These are phyloP conservation scores for Rhizopus delemar DNA, from an alignment of 371 early-diverging fungal genomes.

Conservation along the genomic window DNA sequence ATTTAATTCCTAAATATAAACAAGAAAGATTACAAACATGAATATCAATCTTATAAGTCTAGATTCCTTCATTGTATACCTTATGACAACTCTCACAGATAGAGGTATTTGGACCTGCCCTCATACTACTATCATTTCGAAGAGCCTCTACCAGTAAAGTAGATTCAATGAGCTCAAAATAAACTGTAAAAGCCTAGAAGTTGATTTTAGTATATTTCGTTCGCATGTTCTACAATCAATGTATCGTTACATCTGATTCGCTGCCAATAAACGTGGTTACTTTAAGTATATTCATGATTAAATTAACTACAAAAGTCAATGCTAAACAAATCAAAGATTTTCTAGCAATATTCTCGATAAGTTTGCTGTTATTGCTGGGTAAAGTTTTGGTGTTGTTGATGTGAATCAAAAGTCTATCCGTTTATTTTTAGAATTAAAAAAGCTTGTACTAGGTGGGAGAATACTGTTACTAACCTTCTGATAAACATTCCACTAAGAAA, in stretches of 20 bases:
- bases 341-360: conserved; percentile 40
- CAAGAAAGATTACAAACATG: neutral
- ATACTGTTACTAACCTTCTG: conserved; percentile 25
- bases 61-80: conserved; percentile 13
- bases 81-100: conserved; percentile 42
- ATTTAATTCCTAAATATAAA: conserved; percentile 16
- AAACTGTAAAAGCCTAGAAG: conserved; percentile 47
- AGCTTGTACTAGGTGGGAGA: neutral
- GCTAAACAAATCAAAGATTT: conserved; percentile 47
- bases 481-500: conserved; percentile 56
- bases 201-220: neutral
- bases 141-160: conserved; percentile 51
- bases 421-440: neutral
- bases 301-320: conserved; percentile 46
- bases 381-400: conserved; percentile 27
- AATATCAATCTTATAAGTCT: neutral
- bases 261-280: conserved; percentile 39
- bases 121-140: conserved; percentile 35
- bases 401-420: conserved; percentile 38
- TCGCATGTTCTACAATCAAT: neutral
- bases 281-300: conserved; percentile 52
- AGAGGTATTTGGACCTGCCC: conserved; percentile 7
- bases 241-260: conserved; percentile 39
- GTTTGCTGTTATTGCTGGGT: conserved; percentile 34
- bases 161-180: conserved; percentile 48